Evolutionary conservation across 1,284 basidiomycete species (phyloP).

Genomic region (Pseudozyma hubeiensis): DNA sequence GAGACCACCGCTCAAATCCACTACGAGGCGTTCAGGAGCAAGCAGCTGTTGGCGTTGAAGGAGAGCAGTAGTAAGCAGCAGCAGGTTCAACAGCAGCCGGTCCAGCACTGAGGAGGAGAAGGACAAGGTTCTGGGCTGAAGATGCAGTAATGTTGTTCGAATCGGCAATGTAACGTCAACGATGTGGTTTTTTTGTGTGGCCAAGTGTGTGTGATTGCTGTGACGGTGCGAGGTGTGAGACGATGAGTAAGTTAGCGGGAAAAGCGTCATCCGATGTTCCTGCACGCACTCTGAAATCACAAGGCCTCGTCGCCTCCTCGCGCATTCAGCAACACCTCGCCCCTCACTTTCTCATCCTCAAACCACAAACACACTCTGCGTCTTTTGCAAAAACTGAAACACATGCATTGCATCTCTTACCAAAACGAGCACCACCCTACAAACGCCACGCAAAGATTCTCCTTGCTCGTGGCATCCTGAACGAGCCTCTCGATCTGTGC

Average conservation of each 20-base stretch:
- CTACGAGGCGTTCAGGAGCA: slow-evolving; percentile 99
- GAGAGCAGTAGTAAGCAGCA: slow-evolving; percentile 72
- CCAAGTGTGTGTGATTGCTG: too few relatives aligned
- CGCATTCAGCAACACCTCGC: too few relatives aligned
- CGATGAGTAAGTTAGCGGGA: too few relatives aligned
- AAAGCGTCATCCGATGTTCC: too few relatives aligned
- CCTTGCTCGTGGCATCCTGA: slow-evolving; percentile 63
- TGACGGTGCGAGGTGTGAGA: too few relatives aligned
- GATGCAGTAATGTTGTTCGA: not conserved
- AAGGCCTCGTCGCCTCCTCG: too few relatives aligned
- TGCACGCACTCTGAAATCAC: too few relatives aligned
- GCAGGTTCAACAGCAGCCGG: slow-evolving; percentile 7
- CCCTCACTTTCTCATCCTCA: too few relatives aligned
- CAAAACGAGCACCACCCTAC: slow-evolving; percentile 66
- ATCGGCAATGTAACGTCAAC: not conserved
- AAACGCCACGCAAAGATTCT: slow-evolving; percentile 66
- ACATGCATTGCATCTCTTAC: slow-evolving; percentile 17
- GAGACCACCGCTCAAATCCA: slow-evolving; percentile 99
- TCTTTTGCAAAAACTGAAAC: too few relatives aligned
- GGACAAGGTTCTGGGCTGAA: too few relatives aligned
- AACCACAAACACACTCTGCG: too few relatives aligned
- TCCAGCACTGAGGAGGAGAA: not conserved
- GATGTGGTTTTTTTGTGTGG: too few relatives aligned
- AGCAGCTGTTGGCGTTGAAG: slow-evolving; percentile 93
- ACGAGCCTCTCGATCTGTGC: slow-evolving; percentile 64